A percentile compares a stretch with the other conserved stretches of the same genome.
Evolutionary conservation across 192 early-diverging fungal species (phyloP).

Genomic region (Jimgerdemannia lactiflua): DNA sequence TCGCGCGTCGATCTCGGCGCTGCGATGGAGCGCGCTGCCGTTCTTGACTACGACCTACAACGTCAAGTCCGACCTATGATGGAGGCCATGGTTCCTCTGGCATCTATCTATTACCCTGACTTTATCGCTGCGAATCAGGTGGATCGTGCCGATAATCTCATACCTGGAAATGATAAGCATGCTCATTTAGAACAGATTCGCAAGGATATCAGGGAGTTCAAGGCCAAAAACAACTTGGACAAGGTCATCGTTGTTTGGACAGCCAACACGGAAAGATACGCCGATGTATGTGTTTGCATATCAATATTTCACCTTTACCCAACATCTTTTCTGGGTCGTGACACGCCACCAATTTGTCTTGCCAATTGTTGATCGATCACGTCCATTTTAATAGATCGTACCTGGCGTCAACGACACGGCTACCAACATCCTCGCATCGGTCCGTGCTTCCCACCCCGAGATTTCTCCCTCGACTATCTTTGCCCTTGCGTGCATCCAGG

Average conservation of each 20-base stretch:
- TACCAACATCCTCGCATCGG: conserved; percentile 83
- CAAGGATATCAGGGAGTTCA: conserved; percentile 95
- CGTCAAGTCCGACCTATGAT: conserved; percentile 86
- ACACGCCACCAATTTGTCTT: too few species aligned
- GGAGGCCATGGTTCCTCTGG: conserved; percentile 78
- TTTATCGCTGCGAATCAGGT: conserved; percentile 99
- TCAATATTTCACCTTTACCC: background rate
- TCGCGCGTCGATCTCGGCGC: conserved; percentile 80
- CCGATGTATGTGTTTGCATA: conserved; percentile 31
- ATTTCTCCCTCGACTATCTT: conserved; percentile 96
- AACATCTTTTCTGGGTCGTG: background rate
- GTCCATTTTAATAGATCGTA: conserved; percentile 40
- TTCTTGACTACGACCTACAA: conserved; percentile 96
- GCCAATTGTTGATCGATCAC: too few species aligned
- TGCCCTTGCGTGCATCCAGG: conserved; percentile 94
- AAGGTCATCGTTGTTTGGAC: conserved; percentile 98
- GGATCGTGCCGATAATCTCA: conserved; percentile 93
- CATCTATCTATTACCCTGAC: conserved; percentile 98
- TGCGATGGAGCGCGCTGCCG: conserved; percentile 93
- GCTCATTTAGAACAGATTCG: conserved; percentile 93
- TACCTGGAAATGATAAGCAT: conserved; percentile 81
- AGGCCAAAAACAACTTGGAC: conserved; percentile 83
- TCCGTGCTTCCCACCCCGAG: conserved; percentile 82
- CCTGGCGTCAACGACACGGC: conserved; percentile 97
- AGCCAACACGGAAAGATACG: conserved; percentile 97